These are phyloP conservation scores for Terfezia claveryi DNA, from an alignment of 495 filamentous ascomycete genomes.

Conservation along the genomic window DNA sequence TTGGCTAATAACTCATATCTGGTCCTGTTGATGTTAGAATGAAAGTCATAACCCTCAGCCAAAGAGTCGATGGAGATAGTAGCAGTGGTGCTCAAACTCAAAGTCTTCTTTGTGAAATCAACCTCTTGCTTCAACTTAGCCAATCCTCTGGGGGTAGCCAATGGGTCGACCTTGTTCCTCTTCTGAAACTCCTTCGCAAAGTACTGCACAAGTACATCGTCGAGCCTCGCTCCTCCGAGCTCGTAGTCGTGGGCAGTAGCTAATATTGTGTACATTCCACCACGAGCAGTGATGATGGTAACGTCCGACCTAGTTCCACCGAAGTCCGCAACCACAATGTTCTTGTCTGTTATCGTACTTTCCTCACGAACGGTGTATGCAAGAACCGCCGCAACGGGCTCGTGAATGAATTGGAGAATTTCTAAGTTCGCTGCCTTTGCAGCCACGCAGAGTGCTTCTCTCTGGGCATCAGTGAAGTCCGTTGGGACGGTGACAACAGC, in stretches of 20 bases:
- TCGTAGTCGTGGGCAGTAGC: constrained; percentile 91
- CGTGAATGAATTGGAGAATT: constrained; percentile 75
- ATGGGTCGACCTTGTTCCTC: constrained; percentile 73
- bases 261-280: constrained; percentile 89
- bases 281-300: constrained; percentile 67
- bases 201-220: constrained; percentile 79
- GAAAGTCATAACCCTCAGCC: constrained; percentile 70
- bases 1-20: constrained; percentile 75
- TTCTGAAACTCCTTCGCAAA: constrained; percentile 97
- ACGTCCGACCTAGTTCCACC: constrained; percentile 87
- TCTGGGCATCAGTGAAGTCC: constrained; percentile 71
- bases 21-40: constrained; percentile 72
- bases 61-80: constrained; percentile 78
- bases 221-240: constrained; percentile 56
- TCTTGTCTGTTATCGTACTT: constrained; percentile 59
- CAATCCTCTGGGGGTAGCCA: constrained; percentile 52
- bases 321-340: constrained; percentile 75
- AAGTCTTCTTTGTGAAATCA: constrained; percentile 71
- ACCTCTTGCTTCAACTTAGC: constrained; percentile 86
- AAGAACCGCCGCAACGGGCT: constrained; percentile 77
- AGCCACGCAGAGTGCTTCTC: constrained; percentile 50
- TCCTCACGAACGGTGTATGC: constrained; percentile 61
- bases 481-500: constrained; percentile 88
- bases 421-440: constrained; percentile 68
- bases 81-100: constrained; percentile 69